phyloP scores from a whole-genome alignment of 768 basidiomycete species.

The Pulveroboletus sp. region DNA sequence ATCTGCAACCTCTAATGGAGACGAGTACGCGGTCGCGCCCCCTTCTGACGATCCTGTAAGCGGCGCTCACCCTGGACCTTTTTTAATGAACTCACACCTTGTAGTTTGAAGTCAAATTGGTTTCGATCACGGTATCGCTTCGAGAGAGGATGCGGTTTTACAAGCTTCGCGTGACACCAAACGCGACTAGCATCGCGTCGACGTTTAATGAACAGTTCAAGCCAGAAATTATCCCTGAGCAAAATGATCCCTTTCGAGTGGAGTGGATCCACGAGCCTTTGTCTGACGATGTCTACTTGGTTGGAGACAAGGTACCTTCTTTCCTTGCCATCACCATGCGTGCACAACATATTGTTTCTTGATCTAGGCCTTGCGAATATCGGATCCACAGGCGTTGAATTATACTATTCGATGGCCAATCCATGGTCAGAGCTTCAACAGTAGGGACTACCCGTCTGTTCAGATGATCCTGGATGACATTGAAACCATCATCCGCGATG shows the following conservation, averaged over 20 bases:
- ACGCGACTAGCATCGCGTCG: constrained; percentile 66
- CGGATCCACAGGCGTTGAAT: constrained; percentile 63
- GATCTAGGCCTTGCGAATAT: constrained; percentile 62
- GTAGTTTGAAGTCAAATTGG: constrained; percentile 76
- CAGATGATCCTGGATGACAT: constrained; percentile 78
- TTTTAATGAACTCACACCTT: constrained; percentile 1
- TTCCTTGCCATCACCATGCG: not conserved
- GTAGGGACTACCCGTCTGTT: constrained; percentile 66
- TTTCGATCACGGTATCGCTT: constrained; percentile 66
- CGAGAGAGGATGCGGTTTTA: constrained; percentile 86
- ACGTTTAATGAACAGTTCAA: constrained; percentile 82
- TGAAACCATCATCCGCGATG: constrained; percentile 60
- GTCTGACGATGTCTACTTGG: constrained; percentile 45
- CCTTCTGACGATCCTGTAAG: constrained; percentile 65
- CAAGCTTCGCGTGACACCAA: constrained; percentile 72
- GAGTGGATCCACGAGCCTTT: constrained; percentile 74
- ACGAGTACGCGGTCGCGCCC: constrained; percentile 48
- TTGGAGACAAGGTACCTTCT: constrained; percentile 65
- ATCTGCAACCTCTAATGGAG: constrained; percentile 33
- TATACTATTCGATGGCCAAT: constrained; percentile 85
- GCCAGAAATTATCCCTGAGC: constrained; percentile 82
- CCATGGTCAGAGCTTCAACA: constrained; percentile 79
- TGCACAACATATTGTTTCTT: constrained; percentile 8
- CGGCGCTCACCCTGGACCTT: constrained; percentile 1
- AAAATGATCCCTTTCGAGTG: constrained; percentile 77